Percentiles rank a stretch among this genome's conserved stretches.
Conservation (phyloP, 495 filamentous ascomycete species). For the Parachaetomium inaequale region DNA sequence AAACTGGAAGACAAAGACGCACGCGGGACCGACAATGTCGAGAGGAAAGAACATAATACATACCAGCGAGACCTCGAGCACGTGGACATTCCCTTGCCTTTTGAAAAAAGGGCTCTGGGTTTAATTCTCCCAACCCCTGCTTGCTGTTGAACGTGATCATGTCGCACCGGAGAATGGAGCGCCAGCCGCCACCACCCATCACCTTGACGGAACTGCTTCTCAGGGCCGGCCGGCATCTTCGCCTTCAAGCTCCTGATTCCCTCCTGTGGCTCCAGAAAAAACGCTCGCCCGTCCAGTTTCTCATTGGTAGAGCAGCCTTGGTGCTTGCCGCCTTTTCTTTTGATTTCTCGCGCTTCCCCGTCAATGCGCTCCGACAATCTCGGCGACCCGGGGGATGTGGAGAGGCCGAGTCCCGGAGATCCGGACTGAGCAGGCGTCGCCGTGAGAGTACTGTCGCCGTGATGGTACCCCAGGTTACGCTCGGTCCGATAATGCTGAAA, state of each 20-base stretch:
- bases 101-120: not conserved
- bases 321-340: not conserved
- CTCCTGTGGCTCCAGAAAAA: conserved; percentile 28
- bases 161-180: not conserved
- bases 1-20: not conserved
- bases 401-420: not conserved
- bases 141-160: not conserved
- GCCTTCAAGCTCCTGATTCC: conserved; percentile 23
- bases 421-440: not conserved
- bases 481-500: not conserved
- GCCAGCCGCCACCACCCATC: not conserved
- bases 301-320: conserved; percentile 13
- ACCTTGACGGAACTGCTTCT: conserved; percentile 15
- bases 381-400: not conserved
- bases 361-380: not conserved
- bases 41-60: not conserved
- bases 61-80: not conserved
- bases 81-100: not conserved
- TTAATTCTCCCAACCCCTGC: not conserved
- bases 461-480: not conserved
- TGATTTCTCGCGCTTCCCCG: not conserved
- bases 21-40: not conserved
- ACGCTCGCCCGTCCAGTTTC: conserved; percentile 20
- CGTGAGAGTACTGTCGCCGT: too few relatives aligned
- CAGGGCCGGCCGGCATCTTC: conserved; percentile 10